Evolutionary conservation across 805 yeast species (phyloP), one percentile per base, ranked within the genome.

Genomic region (Cyberlindnera suaveolens): DNA sequence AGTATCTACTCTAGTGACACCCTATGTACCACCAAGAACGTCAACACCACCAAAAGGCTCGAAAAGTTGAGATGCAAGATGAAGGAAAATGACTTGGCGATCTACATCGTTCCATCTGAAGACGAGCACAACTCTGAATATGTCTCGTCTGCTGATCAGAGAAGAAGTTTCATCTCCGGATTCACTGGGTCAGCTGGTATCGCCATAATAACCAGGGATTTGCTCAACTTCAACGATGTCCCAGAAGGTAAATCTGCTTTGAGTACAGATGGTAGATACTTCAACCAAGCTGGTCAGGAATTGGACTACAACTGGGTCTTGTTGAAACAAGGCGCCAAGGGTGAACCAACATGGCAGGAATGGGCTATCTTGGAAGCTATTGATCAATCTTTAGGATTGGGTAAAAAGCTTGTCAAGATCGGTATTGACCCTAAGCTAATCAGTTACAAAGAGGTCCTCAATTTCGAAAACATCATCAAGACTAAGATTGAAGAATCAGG

Each of bases 91-190:
- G 78, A 75, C 31, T 60, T 91, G 32, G 86, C 82, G 10, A 81
- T 87, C 30, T 91, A 93, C 61, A 70, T 79, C 23, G 77, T 86
- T 9, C 88, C 91, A 17, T 81, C 95, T 34, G 96, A 88, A 60
- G 99, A 91, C 60, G 96, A 86, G 54, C 99, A 91, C 62, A 91
- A 85, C 62, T 80, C 90, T 23, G 99, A 91, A 65, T 90, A 90
- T 55, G 91, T 91, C 7, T 75, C 93, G 0, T 66, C 74, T 1
- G 77, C 82, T 13, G 98, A 91, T 61, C 86, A 83, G 59, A 77
- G 96, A 53, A 72, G 97, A 44, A 83, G 78, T 42, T 91, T 74
- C 54, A 83, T 91, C 23, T 75, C 90, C 6, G 97, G 89, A 0
- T 91, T 91, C 65, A 83, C 91, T 11, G 99, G 98, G 1, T 81